phyloP scores from a whole-genome alignment of 148 eudicot genomes.

The Vaccinium macrocarpon region DNA sequence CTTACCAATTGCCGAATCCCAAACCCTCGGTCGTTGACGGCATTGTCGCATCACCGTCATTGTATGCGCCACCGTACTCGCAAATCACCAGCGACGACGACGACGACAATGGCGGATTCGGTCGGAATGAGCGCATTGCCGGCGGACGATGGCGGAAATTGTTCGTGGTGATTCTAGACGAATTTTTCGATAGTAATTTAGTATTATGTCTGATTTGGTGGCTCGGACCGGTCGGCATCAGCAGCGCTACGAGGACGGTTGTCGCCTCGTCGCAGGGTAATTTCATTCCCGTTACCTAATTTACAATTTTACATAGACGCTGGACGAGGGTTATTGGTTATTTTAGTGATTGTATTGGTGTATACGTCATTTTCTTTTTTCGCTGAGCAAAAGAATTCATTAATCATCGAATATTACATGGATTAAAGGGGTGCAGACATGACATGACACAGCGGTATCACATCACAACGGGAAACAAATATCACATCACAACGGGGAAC shows the following conservation, averaged over 20 bases:
- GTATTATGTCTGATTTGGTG: conserved; percentile 19
- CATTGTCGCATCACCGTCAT: neutral
- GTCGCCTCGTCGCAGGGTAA: conserved; percentile 28
- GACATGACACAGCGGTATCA: no score
- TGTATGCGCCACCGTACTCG: neutral
- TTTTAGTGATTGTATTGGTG: no score
- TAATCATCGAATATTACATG: no score
- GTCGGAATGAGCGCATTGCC: conserved; percentile 7
- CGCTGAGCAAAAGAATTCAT: no score
- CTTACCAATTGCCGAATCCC: neutral
- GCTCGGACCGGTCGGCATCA: conserved; percentile 28
- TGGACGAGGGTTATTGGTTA: no score
- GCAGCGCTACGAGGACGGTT: conserved; percentile 26
- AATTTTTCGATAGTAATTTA: neutral
- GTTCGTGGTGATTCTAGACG: neutral
- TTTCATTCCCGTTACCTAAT: neutral
- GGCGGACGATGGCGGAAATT: neutral
- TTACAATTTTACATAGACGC: no score
- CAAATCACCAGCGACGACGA: conserved; percentile 1
- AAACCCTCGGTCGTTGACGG: neutral
- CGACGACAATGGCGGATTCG: conserved; percentile 6
- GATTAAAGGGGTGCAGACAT: no score
- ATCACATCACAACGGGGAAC: no score
- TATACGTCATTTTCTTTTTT: no score
- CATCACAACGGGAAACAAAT: no score